phyloP scores from a whole-genome alignment of 2,329 filamentous ascomycete species.

The Diaporthe helianthi region DNA sequence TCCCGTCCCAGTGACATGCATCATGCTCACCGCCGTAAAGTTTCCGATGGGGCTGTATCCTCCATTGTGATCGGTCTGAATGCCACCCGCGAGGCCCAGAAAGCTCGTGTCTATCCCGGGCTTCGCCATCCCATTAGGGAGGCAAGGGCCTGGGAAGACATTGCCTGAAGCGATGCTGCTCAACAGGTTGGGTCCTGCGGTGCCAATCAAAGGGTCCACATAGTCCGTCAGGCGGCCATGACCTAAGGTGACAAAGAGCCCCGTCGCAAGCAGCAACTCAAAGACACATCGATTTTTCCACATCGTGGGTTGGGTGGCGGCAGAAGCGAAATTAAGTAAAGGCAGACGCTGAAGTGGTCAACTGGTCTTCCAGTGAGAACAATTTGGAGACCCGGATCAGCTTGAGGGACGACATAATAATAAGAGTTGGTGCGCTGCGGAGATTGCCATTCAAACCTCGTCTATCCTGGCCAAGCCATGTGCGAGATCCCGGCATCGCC shows the following conservation, averaged over 20 bases:
- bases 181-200: constrained; percentile 8
- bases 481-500: constrained; percentile 7
- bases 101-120: constrained; percentile 30
- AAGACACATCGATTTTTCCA: background rate
- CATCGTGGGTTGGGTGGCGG: background rate
- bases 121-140: constrained; percentile 27
- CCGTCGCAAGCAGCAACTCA: background rate
- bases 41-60: constrained; percentile 29
- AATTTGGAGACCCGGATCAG: background rate
- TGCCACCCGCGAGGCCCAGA: constrained; percentile 7
- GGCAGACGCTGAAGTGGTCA: background rate
- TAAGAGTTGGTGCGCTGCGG: constrained; percentile 15
- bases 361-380: background rate
- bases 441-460: background rate
- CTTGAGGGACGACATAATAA: background rate
- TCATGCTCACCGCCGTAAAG: constrained; percentile 27
- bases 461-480: constrained; percentile 1
- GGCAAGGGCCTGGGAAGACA: constrained; percentile 20
- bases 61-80: constrained; percentile 20
- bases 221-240: constrained; percentile 16
- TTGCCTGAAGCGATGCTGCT: constrained; percentile 22
- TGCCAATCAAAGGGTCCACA: constrained; percentile 26
- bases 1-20: constrained; percentile 29
- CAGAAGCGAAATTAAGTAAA: background rate
- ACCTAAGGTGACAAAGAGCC: background rate